Percentiles rank a stretch among this genome's conserved stretches.
Conservation (phyloP, 2,329 filamentous ascomycete genomes). For the Fusarium sterilihyphosum region DNA sequence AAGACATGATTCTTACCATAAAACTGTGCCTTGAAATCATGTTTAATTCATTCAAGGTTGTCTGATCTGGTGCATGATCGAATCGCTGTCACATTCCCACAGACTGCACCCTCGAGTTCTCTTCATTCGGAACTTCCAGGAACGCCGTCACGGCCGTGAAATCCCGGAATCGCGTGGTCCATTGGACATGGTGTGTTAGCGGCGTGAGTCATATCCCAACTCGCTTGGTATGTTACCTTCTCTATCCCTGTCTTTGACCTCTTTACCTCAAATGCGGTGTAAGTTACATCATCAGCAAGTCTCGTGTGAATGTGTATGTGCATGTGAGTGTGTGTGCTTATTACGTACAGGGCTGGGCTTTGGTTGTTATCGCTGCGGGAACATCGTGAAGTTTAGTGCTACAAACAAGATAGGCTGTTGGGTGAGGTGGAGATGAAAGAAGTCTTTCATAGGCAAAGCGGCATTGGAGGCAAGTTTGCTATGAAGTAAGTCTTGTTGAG, state of each 20-base stretch:
- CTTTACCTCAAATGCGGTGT: slow-evolving; percentile 31
- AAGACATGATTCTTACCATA: not conserved
- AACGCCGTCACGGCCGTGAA: slow-evolving; percentile 13
- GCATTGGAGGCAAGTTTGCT: slow-evolving; percentile 9
- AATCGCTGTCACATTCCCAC: not conserved
- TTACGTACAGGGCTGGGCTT: not conserved
- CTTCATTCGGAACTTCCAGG: slow-evolving; percentile 20
- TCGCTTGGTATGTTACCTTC: slow-evolving; percentile 16
- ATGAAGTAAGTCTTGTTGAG: not conserved
- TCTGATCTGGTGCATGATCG: slow-evolving; percentile 11
- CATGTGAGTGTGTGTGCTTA: slow-evolving; percentile 7
- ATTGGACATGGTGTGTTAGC: slow-evolving; percentile 35
- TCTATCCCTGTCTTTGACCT: slow-evolving; percentile 4
- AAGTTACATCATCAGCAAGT: slow-evolving; percentile 30
- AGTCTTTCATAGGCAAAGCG: slow-evolving; percentile 1
- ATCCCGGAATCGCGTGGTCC: slow-evolving; percentile 26
- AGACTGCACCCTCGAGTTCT: not conserved
- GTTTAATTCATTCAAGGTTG: not conserved
- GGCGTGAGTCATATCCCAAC: slow-evolving; percentile 43
- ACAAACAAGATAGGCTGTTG: slow-evolving; percentile 2
- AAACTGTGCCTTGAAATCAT: not conserved
- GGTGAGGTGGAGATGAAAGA: slow-evolving; percentile 6
- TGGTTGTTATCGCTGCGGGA: slow-evolving; percentile 1
- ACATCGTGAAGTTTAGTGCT: slow-evolving; percentile 13
- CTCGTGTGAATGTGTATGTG: slow-evolving; percentile 3